A percentile compares a stretch with the other conserved stretches of the same genome.
Evolutionary conservation across 140 eudicot genomes (phyloP).

Genomic region (Oenanthe javanica): DNA sequence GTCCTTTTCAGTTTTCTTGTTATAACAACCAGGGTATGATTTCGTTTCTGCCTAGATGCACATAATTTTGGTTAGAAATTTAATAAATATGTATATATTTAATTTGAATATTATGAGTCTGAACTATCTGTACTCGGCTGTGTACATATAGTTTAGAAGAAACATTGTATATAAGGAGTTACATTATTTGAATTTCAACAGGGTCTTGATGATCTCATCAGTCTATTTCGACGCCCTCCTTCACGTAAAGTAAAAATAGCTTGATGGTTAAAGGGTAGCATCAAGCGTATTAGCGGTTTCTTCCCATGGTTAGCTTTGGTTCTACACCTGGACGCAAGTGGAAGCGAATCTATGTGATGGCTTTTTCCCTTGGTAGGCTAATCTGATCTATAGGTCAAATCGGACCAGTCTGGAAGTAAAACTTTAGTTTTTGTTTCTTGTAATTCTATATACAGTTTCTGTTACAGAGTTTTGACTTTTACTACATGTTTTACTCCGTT

Average conservation of each 20-base stretch:
- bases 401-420: background rate
- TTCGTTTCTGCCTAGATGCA: background rate
- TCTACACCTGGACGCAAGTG: background rate
- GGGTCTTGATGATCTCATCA: constrained; percentile 96
- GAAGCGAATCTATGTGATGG: background rate
- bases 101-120: too few relatives aligned
- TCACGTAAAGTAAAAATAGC: constrained; percentile 77
- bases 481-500: too few relatives aligned
- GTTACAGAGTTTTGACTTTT: background rate
- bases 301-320: background rate
- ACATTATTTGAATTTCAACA: constrained; percentile 24
- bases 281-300: background rate
- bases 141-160: background rate
- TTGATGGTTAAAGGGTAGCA: constrained; percentile 17
- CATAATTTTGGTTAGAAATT: background rate
- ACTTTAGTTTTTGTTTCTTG: background rate
- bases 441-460: background rate
- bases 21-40: constrained; percentile 75
- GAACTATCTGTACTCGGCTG: background rate
- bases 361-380: background rate
- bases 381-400: background rate
- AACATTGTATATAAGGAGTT: background rate
- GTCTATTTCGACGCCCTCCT: constrained; percentile 88
- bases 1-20: constrained; percentile 76
- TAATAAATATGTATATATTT: background rate